Evolutionary conservation across 1,284 basidiomycete species (phyloP).

Genomic region (Rhodotorula sp.): DNA sequence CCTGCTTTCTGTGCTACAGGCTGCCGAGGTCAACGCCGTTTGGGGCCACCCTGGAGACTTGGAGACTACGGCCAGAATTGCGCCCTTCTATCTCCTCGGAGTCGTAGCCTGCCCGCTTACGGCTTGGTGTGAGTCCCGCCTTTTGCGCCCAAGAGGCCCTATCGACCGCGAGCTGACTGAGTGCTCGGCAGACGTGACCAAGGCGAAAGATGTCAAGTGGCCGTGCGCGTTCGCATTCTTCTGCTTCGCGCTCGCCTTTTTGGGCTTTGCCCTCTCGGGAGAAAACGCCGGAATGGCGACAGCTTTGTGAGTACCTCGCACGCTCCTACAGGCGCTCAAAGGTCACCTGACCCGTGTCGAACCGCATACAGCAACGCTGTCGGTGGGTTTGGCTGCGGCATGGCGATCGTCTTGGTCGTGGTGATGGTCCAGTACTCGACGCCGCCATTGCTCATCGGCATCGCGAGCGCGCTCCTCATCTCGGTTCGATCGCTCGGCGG

Average conservation of each 20-base stretch:
- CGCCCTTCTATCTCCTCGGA: slow-evolving; percentile 19
- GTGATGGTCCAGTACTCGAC: slow-evolving; percentile 20
- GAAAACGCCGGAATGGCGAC: slow-evolving; percentile 10
- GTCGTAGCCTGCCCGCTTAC: slow-evolving; percentile 10
- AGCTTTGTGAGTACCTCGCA: background rate
- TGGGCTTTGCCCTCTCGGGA: slow-evolving; percentile 9
- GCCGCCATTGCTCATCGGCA: slow-evolving; percentile 24
- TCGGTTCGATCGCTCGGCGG: slow-evolving; percentile 18
- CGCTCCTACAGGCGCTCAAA: too few species aligned
- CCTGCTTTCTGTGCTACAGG: background rate
- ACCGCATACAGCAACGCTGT: slow-evolving; percentile 6
- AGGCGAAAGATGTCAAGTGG: slow-evolving; percentile 26
- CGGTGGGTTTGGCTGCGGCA: slow-evolving; percentile 25
- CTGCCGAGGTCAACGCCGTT: slow-evolving; percentile 1
- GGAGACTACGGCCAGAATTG: slow-evolving; percentile 9
- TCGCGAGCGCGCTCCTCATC: slow-evolving; percentile 7
- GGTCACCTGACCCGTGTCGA: background rate
- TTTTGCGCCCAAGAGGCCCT: too few species aligned
- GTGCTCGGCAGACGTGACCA: background rate
- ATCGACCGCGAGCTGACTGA: background rate
- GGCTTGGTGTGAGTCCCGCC: slow-evolving; percentile 7
- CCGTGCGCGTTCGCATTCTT: slow-evolving; percentile 15
- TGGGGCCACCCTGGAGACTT: slow-evolving; percentile 14
- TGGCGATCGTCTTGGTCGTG: slow-evolving; percentile 24
- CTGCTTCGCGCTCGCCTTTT: slow-evolving; percentile 9